A percentile compares a stretch with the other conserved stretches of the same genome.
phyloP scores from a whole-genome alignment of 352 stramenopile species.

The Phytophthora uliginosa region DNA sequence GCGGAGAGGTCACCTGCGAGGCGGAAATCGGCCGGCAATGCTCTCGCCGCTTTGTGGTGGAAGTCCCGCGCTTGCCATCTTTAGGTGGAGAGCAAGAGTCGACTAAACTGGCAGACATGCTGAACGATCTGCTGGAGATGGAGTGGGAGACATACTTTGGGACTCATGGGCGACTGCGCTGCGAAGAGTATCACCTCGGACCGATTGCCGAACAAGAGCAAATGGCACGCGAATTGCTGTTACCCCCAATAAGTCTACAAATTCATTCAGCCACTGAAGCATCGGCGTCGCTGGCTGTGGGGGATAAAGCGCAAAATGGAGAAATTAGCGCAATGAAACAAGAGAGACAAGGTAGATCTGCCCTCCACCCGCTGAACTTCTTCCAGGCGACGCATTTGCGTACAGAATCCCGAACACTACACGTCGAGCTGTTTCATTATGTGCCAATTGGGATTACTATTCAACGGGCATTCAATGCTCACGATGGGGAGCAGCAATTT shows the following conservation, averaged over 20 bases:
- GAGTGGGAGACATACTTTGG: constrained; percentile 71
- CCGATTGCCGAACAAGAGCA: constrained; percentile 14
- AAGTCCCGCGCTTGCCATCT: constrained; percentile 41
- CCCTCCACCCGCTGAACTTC: constrained; percentile 27
- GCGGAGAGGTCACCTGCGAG: constrained; percentile 27
- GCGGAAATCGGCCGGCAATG: constrained; percentile 65
- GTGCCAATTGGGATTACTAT: constrained; percentile 34
- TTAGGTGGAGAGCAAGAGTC: constrained; percentile 9
- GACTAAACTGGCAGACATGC: constrained; percentile 23
- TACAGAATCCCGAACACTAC: constrained; percentile 11
- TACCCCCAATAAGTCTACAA: constrained; percentile 44
- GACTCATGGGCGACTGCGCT: constrained; percentile 41
- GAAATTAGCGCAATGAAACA: background rate
- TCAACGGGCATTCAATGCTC: constrained; percentile 6
- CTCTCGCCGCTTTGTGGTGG: constrained; percentile 52
- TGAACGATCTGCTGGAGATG: constrained; percentile 58
- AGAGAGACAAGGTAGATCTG: constrained; percentile 13
- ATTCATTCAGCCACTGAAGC: constrained; percentile 23
- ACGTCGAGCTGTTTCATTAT: constrained; percentile 36
- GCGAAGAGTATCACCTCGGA: constrained; percentile 30
- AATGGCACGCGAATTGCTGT: constrained; percentile 38
- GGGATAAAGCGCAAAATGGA: constrained; percentile 26
- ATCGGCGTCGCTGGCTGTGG: background rate
- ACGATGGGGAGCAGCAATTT: constrained; percentile 6
- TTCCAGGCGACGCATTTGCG: constrained; percentile 31